A percentile compares a stretch with the other conserved stretches of the same genome.
Conservation (phyloP, 345 rosid genomes). For the Bruguiera gymnorhiza region DNA sequence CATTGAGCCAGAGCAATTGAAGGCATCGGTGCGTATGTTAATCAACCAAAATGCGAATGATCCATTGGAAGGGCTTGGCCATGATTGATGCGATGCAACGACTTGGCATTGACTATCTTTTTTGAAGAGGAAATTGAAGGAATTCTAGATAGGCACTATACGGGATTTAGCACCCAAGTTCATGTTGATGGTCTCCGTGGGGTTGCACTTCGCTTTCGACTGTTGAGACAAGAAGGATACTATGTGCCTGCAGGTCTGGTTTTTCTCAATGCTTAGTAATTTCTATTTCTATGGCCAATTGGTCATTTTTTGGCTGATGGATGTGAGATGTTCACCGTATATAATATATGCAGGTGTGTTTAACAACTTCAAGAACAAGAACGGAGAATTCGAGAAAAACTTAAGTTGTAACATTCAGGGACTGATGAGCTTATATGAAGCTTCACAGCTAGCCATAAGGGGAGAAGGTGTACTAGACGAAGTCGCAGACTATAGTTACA, state of each 20-base stretch:
- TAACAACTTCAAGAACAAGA: constrained; percentile 22
- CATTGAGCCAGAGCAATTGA: not conserved
- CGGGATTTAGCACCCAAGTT: not conserved
- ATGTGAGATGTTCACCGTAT: not conserved
- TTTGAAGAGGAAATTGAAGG: constrained; percentile 37
- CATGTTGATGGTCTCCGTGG: constrained; percentile 20
- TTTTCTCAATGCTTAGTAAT: not conserved
- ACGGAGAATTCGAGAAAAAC: constrained; percentile 21
- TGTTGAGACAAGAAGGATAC: constrained; percentile 26
- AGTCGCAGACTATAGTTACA: constrained; percentile 22
- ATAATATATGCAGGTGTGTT: constrained; percentile 28
- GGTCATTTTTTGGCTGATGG: not conserved
- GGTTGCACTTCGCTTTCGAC: constrained; percentile 24
- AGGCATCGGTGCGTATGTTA: not conserved
- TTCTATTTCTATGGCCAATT: not conserved
- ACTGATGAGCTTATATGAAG: constrained; percentile 46
- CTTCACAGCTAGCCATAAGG: constrained; percentile 43
- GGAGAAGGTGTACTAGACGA: constrained; percentile 50
- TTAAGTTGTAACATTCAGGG: constrained; percentile 29
- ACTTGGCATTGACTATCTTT: constrained; percentile 31
- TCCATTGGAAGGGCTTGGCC: constrained; percentile 21
- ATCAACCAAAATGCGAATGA: not conserved
- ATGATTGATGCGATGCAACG: constrained; percentile 44
- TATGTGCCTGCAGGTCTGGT: constrained; percentile 21
- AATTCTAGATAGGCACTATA: constrained; percentile 25